phyloP scores from a whole-genome alignment of 2,329 filamentous ascomycete genomes.

The Sporothrix variecibatus region DNA sequence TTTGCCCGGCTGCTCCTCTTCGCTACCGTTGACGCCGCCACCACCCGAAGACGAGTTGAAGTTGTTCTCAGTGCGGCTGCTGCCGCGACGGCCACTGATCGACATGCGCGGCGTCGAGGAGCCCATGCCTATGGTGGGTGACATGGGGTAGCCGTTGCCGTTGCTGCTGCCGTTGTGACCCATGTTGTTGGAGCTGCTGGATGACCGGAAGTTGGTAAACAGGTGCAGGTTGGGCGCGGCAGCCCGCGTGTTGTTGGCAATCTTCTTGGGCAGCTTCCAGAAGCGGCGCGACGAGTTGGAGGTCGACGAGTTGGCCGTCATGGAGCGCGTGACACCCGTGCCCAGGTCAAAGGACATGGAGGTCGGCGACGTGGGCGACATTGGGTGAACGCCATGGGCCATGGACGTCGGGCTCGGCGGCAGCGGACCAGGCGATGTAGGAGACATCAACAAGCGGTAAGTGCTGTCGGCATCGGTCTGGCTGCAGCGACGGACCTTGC shows the following conservation, averaged over 20 bases:
- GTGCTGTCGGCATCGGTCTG: conserved; percentile 31
- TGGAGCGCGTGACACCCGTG: not conserved
- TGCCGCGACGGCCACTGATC: not conserved
- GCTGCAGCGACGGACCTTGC: conserved; percentile 50
- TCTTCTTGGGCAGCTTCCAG: conserved; percentile 30
- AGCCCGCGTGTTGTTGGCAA: conserved; percentile 14
- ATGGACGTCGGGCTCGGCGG: not conserved
- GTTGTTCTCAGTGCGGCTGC: conserved; percentile 7
- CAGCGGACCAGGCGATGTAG: not conserved
- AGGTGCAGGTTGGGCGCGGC: conserved; percentile 10
- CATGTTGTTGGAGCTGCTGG: not conserved
- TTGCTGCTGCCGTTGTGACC: not conserved
- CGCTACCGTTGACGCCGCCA: not conserved
- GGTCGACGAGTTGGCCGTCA: not conserved
- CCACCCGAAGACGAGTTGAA: not conserved
- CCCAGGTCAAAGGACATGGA: conserved; percentile 15
- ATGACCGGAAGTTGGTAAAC: not conserved
- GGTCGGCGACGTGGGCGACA: conserved; percentile 37
- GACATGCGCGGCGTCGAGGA: not conserved
- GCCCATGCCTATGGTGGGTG: not conserved
- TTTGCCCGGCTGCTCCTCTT: conserved; percentile 7
- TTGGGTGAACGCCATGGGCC: conserved; percentile 31
- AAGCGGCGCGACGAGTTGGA: conserved; percentile 24
- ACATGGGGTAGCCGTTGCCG: not conserved
- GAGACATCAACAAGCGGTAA: conserved; percentile 27